phyloP scores from a whole-genome alignment of 495 filamentous ascomycete genomes.

The Penicillium bialowiezense region DNA sequence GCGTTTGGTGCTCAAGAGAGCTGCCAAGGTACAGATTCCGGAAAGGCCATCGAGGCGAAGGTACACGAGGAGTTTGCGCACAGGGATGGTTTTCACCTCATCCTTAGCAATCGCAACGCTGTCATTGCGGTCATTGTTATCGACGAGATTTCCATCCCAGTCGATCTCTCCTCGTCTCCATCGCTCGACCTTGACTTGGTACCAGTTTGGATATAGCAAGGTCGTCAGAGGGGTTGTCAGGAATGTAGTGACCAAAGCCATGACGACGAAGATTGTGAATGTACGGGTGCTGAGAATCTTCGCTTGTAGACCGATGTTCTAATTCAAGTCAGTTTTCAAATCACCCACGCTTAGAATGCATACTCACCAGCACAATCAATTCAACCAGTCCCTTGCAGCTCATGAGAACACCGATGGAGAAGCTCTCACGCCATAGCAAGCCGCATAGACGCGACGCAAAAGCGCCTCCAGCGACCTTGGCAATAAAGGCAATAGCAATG shows the following conservation, averaged over 20 bases:
- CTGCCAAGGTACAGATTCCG: conserved; percentile 79
- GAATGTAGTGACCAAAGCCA: conserved; percentile 92
- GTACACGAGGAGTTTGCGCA: conserved; percentile 57
- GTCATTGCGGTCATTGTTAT: conserved; percentile 34
- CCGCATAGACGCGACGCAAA: conserved; percentile 74
- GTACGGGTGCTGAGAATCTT: conserved; percentile 81
- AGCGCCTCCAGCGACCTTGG: conserved; percentile 84
- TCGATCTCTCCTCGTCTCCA: conserved; percentile 92
- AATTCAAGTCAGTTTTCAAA: conserved; percentile 6
- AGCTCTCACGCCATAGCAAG: conserved; percentile 88
- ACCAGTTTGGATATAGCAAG: conserved; percentile 79
- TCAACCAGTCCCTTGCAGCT: conserved; percentile 97
- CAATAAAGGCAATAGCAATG: conserved; percentile 76
- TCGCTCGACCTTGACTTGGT: conserved; percentile 85
- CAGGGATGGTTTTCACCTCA: conserved; percentile 28
- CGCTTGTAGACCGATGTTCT: conserved; percentile 95
- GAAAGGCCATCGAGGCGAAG: conserved; percentile 90
- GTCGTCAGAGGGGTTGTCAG: conserved; percentile 81
- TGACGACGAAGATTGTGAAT: conserved; percentile 99
- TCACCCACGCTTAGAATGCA: too few relatives aligned
- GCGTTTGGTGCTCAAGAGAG: conserved; percentile 53
- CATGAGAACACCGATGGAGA: conserved; percentile 91
- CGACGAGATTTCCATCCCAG: conserved; percentile 72
- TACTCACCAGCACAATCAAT: conserved; percentile 84
- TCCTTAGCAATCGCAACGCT: conserved; percentile 44